Conservation (phyloP, 176 grass and related monocot species). For the Carex cristatella region DNA sequence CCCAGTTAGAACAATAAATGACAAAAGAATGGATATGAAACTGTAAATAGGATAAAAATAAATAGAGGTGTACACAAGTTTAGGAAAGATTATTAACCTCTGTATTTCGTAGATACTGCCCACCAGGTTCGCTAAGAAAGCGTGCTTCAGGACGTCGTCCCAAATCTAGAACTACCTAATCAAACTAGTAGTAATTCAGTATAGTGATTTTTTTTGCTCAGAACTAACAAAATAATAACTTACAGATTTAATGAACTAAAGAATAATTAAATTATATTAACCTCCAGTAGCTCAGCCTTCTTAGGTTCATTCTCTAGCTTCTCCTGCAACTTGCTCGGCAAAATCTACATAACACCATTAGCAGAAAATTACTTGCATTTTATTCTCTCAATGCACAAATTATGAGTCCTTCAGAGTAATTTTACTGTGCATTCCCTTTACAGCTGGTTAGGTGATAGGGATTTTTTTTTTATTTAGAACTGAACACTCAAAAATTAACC, state of each 20-base stretch:
- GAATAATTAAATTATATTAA: conserved; percentile 20
- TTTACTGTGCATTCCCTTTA: neutral
- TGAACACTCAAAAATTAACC: no score
- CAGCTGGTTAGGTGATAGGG: neutral
- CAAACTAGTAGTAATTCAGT: conserved; percentile 16
- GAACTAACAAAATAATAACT: neutral
- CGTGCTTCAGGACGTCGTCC: conserved; percentile 89
- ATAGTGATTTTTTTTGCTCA: neutral
- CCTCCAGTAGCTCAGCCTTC: conserved; percentile 82
- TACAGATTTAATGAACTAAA: neutral
- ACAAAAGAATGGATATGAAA: neutral
- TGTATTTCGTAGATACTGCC: conserved; percentile 70
- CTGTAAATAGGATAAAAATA: neutral
- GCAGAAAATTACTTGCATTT: neutral
- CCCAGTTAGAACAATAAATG: neutral
- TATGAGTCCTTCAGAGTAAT: neutral
- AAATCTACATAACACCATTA: conserved; percentile 49
- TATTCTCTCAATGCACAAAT: neutral
- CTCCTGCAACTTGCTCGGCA: conserved; percentile 68
- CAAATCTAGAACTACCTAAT: conserved; percentile 89
- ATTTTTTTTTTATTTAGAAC: no score
- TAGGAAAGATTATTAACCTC: conserved; percentile 42
- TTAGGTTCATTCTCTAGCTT: conserved; percentile 80
- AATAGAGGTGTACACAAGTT: neutral
- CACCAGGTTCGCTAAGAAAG: conserved; percentile 79